Evolutionary conservation across 495 filamentous ascomycete species (phyloP).

Genomic region (Hypoxylon crocopeplum): DNA sequence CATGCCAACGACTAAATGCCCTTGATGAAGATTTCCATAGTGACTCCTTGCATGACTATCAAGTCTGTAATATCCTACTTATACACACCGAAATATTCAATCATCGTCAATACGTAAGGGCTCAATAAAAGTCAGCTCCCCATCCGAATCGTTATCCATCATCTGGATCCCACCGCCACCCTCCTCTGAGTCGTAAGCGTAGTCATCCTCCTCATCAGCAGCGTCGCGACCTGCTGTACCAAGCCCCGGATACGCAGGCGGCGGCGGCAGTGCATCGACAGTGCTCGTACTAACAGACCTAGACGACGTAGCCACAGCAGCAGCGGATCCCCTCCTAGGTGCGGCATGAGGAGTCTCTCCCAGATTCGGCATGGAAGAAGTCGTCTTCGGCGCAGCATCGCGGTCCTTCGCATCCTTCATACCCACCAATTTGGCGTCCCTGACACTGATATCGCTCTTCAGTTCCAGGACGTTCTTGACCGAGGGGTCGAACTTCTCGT

Average conservation of each 20-base stretch:
- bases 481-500: slow-evolving; percentile 30
- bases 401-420: slow-evolving; percentile 3
- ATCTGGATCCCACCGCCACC: slow-evolving; percentile 54
- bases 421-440: slow-evolving; percentile 44
- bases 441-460: slow-evolving; percentile 52
- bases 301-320: not conserved
- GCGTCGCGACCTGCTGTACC: slow-evolving; percentile 38
- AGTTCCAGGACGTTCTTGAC: slow-evolving; percentile 53
- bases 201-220: slow-evolving; percentile 47
- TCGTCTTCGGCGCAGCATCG: not conserved
- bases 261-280: slow-evolving; percentile 3
- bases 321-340: not conserved
- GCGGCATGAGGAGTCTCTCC: not conserved
- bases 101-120: slow-evolving; percentile 36
- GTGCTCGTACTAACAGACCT: not conserved
- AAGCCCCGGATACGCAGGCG: slow-evolving; percentile 13
- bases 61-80: not conserved
- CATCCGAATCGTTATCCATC: slow-evolving; percentile 58
- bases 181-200: slow-evolving; percentile 52
- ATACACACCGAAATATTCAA: not conserved
- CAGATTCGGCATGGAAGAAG: not conserved
- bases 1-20: too few species aligned
- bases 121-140: slow-evolving; percentile 44
- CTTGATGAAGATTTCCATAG: too few species aligned
- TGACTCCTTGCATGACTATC: too few species aligned